phyloP scores from a whole-genome alignment of 371 early-diverging fungal genomes.

The Circinella umbellata region DNA sequence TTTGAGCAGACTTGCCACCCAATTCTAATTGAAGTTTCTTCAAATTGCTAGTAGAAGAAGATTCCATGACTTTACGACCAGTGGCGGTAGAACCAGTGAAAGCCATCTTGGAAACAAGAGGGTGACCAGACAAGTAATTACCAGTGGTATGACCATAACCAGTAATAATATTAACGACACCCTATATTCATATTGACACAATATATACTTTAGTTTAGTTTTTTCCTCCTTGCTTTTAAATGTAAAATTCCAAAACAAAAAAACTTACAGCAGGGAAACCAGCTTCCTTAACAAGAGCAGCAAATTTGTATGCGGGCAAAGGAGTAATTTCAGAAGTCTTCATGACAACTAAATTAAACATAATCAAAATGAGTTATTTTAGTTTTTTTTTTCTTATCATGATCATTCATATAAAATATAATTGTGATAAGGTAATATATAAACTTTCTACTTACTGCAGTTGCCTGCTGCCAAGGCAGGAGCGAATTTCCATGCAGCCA shows the following conservation, averaged over 20 bases:
- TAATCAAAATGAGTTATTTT: too few relatives aligned
- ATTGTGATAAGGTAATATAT: background rate
- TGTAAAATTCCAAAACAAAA: background rate
- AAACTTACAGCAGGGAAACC: slow-evolving; percentile 40
- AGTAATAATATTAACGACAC: slow-evolving; percentile 78
- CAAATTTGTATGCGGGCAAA: slow-evolving; percentile 51
- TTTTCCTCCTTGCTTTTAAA: slow-evolving; percentile 19
- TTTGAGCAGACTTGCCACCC: slow-evolving; percentile 90
- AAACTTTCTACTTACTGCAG: slow-evolving; percentile 45
- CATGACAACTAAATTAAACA: slow-evolving; percentile 40
- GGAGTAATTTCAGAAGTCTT: slow-evolving; percentile 67
- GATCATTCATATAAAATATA: too few relatives aligned
- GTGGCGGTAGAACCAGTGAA: slow-evolving; percentile 75
- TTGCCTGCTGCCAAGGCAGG: slow-evolving; percentile 82
- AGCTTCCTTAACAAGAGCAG: slow-evolving; percentile 50
- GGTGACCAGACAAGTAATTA: slow-evolving; percentile 30
- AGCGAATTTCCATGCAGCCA: slow-evolving; percentile 86
- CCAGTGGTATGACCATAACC: slow-evolving; percentile 50
- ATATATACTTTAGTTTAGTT: background rate
- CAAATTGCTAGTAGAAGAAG: slow-evolving; percentile 70
- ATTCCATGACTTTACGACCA: slow-evolving; percentile 74
- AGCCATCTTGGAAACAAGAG: slow-evolving; percentile 42
- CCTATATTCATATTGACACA: too few relatives aligned
- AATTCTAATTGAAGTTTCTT: slow-evolving; percentile 86
- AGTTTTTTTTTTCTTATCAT: background rate